Conservation (phyloP, 2,329 filamentous ascomycete genomes). For the Aspergillus amoenus region DNA sequence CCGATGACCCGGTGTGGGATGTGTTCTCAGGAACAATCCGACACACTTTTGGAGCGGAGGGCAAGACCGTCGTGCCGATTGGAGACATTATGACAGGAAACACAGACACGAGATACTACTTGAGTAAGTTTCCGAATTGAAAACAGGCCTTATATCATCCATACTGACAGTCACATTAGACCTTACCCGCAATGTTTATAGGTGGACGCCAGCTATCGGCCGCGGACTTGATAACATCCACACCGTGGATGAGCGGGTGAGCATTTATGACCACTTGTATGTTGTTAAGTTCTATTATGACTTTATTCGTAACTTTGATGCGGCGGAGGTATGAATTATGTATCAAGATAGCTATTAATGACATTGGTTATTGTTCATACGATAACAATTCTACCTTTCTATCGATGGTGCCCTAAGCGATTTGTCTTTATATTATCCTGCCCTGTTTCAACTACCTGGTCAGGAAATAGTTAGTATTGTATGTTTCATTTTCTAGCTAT, state of each 20-base stretch:
- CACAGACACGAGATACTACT: neutral
- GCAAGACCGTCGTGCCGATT: neutral
- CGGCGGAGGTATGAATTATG: neutral
- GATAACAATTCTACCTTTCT: no score
- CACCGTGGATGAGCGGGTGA: slow-evolving; percentile 1
- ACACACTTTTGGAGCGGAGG: neutral
- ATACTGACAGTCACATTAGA: neutral
- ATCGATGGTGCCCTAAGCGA: no score
- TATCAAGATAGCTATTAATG: neutral
- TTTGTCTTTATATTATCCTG: no score
- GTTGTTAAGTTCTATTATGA: slow-evolving; percentile 1
- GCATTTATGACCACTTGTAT: neutral
- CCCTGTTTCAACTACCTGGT: no score
- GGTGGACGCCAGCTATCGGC: slow-evolving; percentile 1
- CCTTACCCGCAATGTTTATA: slow-evolving; percentile 1
- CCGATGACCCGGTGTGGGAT: neutral
- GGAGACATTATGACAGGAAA: slow-evolving; percentile 2
- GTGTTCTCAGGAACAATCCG: neutral
- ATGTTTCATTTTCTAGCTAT: no score
- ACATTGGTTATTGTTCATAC: no score
- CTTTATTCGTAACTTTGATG: slow-evolving; percentile 1
- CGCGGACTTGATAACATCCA: neutral
- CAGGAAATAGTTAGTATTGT: no score
- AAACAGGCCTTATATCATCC: no score
- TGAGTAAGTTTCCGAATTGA: neutral